Base-by-base conservation (phyloP, 1,284 basidiomycete genomes). In the Somion occarium region DNA sequence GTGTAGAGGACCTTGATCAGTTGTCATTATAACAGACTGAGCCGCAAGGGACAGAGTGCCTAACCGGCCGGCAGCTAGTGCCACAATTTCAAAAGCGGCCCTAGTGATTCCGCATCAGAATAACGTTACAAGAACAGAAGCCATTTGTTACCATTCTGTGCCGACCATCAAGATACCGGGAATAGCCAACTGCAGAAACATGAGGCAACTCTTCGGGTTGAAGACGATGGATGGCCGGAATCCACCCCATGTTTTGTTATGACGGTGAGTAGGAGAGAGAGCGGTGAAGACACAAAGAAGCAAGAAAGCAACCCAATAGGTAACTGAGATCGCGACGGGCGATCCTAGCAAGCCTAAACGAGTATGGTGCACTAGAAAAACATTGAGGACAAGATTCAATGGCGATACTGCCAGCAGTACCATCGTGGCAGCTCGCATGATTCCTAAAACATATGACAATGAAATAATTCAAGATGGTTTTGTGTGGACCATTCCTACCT, bases 11-110 rank as follows among this genome's bases (percentile, higher is more conserved):
- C 85, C 83, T 66, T 90, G 87, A 61, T 90, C 88, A 11, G 82
- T 79, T n/a, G 88, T 90, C 84, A 90, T 88, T 53, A 90, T 88
- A 38, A 88, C 82, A 1, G 84, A 83, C 61, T 91, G 87, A 1
- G 85, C 85, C 3, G 84, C 86, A 18, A 90, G 73, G 1, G 85
- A 70, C 34, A 85, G 62, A n/a, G 76, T 61, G 7, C 86, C 85
- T 1, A 91, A 70, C 19, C 79, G 72, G 15, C 85, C 86, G 7
- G 88, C 87, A n/a, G 83, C 83, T 19, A 89, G 68, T 3, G 86
- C 87, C 5, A 89, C 88, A 38, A 89, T 88, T 61, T 90, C 86
- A 56, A 89, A 89, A 0, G 86, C 86, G 42, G 83, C 82, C 85
- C 85, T 88, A 41, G n/a, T 9, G 22, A 46, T 22, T 18, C 3